Conservation (phyloP, 805 yeast genomes). For the Sugiyamaella qingdaonensis region DNA sequence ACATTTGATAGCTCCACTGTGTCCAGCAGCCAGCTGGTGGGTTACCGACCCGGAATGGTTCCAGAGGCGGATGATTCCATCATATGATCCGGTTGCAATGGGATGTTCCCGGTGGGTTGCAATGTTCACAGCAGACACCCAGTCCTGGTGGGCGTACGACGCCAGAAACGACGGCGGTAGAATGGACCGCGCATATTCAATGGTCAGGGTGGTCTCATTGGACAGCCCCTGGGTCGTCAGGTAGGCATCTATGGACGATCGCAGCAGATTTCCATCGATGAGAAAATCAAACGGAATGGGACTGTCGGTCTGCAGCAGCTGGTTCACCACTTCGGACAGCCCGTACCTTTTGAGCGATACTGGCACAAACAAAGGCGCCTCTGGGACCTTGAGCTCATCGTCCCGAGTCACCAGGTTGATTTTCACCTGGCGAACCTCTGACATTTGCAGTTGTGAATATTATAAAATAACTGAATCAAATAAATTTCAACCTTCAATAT, state of each 20-base stretch:
- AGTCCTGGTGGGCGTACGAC: conserved; percentile 87
- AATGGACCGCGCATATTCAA: conserved; percentile 89
- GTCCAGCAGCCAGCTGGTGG: conserved; percentile 73
- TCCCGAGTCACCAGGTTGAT: conserved; percentile 78
- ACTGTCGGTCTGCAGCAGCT: conserved; percentile 54
- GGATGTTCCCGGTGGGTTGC: conserved; percentile 40
- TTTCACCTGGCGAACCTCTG: conserved; percentile 50
- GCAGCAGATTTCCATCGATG: conserved; percentile 75
- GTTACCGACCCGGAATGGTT: conserved; percentile 74
- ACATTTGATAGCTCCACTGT: conserved; percentile 78
- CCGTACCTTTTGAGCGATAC: conserved; percentile 83
- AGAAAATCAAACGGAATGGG: conserved; percentile 91
- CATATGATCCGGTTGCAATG: conserved; percentile 86
- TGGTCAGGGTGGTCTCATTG: conserved; percentile 67
- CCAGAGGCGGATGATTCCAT: conserved; percentile 90
- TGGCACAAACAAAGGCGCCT: conserved; percentile 85
- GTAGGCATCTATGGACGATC: conserved; percentile 76
- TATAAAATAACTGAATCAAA: not conserved
- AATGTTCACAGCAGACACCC: conserved; percentile 78
- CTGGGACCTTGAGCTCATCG: conserved; percentile 63
- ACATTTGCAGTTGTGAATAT: not conserved
- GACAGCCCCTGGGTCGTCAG: conserved; percentile 72
- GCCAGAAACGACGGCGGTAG: conserved; percentile 92
- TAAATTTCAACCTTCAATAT: not conserved
- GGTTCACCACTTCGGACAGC: conserved; percentile 91